Evolutionary conservation across 2,329 filamentous ascomycete species (phyloP).

Genomic region (Proliferodiscus dingleyae): DNA sequence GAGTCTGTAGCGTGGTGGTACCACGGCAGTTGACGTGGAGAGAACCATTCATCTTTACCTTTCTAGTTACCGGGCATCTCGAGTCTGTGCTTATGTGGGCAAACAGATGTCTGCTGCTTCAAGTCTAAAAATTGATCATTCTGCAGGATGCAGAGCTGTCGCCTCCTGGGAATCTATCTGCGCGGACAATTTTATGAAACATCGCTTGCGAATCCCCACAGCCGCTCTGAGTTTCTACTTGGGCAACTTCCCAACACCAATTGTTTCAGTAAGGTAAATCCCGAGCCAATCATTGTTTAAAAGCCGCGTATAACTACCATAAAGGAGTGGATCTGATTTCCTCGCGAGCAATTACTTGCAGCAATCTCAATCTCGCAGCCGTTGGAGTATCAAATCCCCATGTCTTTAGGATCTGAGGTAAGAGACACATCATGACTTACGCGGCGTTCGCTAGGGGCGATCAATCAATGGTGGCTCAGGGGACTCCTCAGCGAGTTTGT

Average conservation of each 20-base stretch:
- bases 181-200: background rate
- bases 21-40: background rate
- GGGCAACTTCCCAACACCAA: background rate
- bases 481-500: background rate
- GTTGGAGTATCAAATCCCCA: background rate
- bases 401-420: background rate
- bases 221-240: background rate
- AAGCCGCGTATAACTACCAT: background rate
- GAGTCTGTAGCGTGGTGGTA: background rate
- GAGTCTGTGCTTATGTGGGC: too few species aligned
- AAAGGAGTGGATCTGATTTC: background rate
- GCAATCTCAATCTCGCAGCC: background rate
- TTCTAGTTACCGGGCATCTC: too few species aligned
- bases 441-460: constrained; percentile 6
- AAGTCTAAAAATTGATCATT: background rate
- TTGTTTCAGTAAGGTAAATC: background rate
- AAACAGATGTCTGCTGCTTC: background rate
- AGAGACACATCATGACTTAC: constrained; percentile 2
- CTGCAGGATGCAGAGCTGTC: background rate
- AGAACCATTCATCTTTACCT: background rate
- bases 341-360: background rate
- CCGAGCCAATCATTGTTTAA: background rate
- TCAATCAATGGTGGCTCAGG: background rate
- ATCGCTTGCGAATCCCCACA: background rate
- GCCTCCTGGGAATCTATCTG: background rate